Base-by-base conservation (phyloP, 345 rosid species). In the Dovyalis caffra region DNA sequence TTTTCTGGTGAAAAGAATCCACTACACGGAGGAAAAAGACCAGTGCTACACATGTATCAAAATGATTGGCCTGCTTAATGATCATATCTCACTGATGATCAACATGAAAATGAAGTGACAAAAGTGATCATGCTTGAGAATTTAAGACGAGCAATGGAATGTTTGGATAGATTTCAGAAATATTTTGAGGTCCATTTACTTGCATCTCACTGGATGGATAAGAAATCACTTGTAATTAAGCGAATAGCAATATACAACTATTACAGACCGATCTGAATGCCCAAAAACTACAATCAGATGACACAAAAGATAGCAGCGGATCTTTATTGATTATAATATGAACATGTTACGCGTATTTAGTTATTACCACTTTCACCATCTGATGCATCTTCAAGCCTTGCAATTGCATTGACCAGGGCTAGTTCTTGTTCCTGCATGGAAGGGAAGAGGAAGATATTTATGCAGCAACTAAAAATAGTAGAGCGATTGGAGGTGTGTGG, bases 361-460 rank as follows among this genome's bases (percentile, higher is more conserved):
- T 86, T 85, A 89, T 92, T 93, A 90, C 98, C 99, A 70, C 98
- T 93, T 89, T 93, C 98, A 80, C 92, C 97, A 47, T 93, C 99
- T 80, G 98, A 92, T 63, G 95, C 92, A 78, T 89, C 97, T 84
- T 92, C 95, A 56, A 96, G 97, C 87, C 84, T 88, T 18, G 98
- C 90, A 68, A 96, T 96, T 51, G 98, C 99, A 29, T 88, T 91
- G 20, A 90, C 78, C 68, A 96, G 94, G 70, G 97, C 97, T 86
- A 84, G 90, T 82, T 93, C 98, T 56, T 93, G 98, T 40, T 96
- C 95, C 99, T 96, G 82, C 81, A 75, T 43, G 32, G 62, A 57
- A 61, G 72, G 56, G 28, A 71, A 40, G 40, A 38, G 56, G 28
- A 71, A 40, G 40, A 38, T 72, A 72, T 63, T 45, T 66, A 71